Evolutionary conservation across 139 green algal species (phyloP), one percentile per base, ranked within the genome.

Genomic region (Nannochloris sp.): DNA sequence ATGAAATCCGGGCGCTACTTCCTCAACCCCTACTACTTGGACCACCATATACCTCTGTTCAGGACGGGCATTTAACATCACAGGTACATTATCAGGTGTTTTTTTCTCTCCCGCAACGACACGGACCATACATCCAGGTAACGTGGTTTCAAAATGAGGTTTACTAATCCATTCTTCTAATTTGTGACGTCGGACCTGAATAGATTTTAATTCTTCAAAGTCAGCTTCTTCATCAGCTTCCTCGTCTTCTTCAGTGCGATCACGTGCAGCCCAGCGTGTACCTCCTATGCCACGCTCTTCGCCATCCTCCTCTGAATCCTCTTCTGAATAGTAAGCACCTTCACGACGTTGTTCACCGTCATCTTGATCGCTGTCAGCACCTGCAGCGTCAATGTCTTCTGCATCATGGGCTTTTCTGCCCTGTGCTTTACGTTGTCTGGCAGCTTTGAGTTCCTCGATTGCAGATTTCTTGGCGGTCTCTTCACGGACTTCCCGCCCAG

Each of bases 111-210:
- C 44, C 9, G 24, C 24, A 33, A 57, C 42, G 3, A 73, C 30
- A 3, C 67, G 57, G 32, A 85, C 68, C 51, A 86, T 46, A 66
- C 69, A 83, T 33, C 79, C 77, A 2, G 56, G 53, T 47, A 85
- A 33, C 0, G 67, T 74, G 2, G 36, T 35, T 27, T 77, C 73
- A 23, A 87, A 81, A 56, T 80, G 80, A 37, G 81, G 81, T 61
- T 88, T 67, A 19, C 71, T 67, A 24, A 78, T 30, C 81, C 81
- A 88, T 27, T 70, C 45, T 60, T 81, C 81, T 44, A 88, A 70
- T 53, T 69, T 70, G 42, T 67, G 9, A 6, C 81, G 71, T 27
- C 62, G 55, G n/a, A 88, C 61, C 45, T 76, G 61, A 48, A 83
- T 71, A 25, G 12, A 33, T 23, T 45, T 55, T 4, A 81, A 32